phyloP scores from a whole-genome alignment of 441 rosid genomes.

The Omphalea diandra region DNA sequence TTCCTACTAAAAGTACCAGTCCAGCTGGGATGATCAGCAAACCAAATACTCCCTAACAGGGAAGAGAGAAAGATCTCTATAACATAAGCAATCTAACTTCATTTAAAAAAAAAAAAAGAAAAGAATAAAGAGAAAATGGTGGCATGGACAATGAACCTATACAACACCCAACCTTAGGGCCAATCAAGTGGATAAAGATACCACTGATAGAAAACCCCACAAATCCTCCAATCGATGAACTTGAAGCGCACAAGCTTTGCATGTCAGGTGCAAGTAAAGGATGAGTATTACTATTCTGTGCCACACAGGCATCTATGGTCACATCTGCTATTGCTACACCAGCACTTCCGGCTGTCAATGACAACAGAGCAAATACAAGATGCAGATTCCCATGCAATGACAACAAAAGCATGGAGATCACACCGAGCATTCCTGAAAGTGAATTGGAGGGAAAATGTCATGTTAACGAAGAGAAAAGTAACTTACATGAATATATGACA shows the following conservation, averaged over 20 bases:
- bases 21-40: slow-evolving; percentile 70
- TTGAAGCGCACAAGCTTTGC: slow-evolving; percentile 87
- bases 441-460: neutral
- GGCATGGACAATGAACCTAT: slow-evolving; percentile 5
- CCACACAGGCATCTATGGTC: slow-evolving; percentile 96
- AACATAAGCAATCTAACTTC: neutral
- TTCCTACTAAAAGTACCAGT: slow-evolving; percentile 65
- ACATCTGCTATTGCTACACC: slow-evolving; percentile 93
- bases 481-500: neutral
- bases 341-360: slow-evolving; percentile 70
- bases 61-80: slow-evolving; percentile 10
- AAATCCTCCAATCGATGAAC: slow-evolving; percentile 76
- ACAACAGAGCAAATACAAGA: slow-evolving; percentile 59
- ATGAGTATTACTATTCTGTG: slow-evolving; percentile 75
- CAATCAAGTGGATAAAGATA: slow-evolving; percentile 76
- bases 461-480: neutral
- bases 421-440: slow-evolving; percentile 69
- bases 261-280: slow-evolving; percentile 91
- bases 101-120: neutral
- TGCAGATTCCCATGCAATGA: slow-evolving; percentile 64
- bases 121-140: slow-evolving; percentile 6
- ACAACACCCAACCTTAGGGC: slow-evolving; percentile 63
- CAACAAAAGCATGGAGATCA: slow-evolving; percentile 66
- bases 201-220: slow-evolving; percentile 84
- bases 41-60: slow-evolving; percentile 79